Conservation (phyloP, 176 grass and related monocot species). For the Triticum urartu region DNA sequence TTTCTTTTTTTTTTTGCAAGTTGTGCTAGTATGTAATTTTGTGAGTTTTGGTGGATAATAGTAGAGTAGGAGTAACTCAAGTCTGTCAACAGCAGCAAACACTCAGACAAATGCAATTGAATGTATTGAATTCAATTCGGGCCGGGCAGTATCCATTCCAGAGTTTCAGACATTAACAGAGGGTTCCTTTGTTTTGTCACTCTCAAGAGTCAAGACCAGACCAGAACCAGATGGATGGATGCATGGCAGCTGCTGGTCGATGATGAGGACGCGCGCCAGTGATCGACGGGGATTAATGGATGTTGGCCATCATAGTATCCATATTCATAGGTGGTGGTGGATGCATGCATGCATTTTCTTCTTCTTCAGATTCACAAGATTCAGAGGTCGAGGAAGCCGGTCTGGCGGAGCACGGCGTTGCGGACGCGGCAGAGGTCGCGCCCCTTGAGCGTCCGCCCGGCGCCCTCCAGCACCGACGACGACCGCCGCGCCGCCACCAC, state of each 20-base stretch:
- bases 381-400: slow-evolving; percentile 62
- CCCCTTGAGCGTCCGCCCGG: slow-evolving; percentile 54
- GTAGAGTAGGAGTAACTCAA: no score
- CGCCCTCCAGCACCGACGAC: slow-evolving; percentile 63
- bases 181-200: no score
- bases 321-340: no score
- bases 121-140: slow-evolving; percentile 37
- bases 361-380: background rate
- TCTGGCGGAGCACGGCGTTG: slow-evolving; percentile 57
- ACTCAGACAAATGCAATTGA: slow-evolving; percentile 26
- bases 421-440: slow-evolving; percentile 57
- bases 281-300: background rate
- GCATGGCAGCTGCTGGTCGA: background rate
- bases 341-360: no score
- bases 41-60: no score
- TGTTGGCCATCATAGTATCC: background rate
- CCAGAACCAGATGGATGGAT: background rate
- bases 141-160: background rate
- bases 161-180: slow-evolving; percentile 6
- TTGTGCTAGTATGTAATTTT: no score
- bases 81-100: background rate
- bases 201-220: background rate
- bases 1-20: no score
- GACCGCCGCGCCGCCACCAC: slow-evolving; percentile 55
- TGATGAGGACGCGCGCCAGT: background rate